Evolutionary conservation across 1,284 basidiomycete species (phyloP).

Genomic region (Ustilago crameri): DNA sequence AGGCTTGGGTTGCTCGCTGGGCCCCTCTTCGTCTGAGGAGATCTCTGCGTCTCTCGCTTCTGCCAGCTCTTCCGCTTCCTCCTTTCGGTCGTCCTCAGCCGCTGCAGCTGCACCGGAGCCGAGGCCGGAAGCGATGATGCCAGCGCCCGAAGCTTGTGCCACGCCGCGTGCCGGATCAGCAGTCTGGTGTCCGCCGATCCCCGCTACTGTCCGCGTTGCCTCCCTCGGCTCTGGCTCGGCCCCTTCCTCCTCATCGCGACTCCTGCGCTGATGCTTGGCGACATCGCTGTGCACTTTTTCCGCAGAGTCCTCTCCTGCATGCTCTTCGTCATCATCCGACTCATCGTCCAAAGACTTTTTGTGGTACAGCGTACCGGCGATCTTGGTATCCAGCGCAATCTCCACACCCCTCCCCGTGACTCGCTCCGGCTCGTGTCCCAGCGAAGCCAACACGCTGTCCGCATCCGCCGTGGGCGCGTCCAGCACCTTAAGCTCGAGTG

Average conservation of each 20-base stretch:
- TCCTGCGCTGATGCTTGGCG: constrained; percentile 8
- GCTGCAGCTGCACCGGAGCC: constrained; percentile 25
- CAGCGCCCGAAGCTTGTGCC: constrained; percentile 13
- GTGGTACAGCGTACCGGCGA: constrained; percentile 51
- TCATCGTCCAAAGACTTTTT: constrained; percentile 38
- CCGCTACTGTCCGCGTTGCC: constrained; percentile 19
- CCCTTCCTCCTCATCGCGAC: constrained; percentile 24
- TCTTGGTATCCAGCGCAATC: constrained; percentile 56
- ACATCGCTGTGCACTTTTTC: constrained; percentile 16
- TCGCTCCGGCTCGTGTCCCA: constrained; percentile 59
- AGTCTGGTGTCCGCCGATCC: constrained; percentile 16
- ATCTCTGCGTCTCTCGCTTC: constrained; percentile 14
- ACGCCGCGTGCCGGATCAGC: constrained; percentile 15
- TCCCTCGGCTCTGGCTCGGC: constrained; percentile 1
- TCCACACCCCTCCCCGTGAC: constrained; percentile 57
- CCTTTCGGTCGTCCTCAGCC: constrained; percentile 15
- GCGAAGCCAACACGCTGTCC: constrained; percentile 59
- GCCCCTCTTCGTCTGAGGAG: neutral
- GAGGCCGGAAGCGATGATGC: constrained; percentile 24
- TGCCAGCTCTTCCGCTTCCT: constrained; percentile 21
- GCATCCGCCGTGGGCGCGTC: constrained; percentile 83
- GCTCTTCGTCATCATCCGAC: constrained; percentile 25
- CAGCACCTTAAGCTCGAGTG: constrained; percentile 82
- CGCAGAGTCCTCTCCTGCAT: constrained; percentile 20
- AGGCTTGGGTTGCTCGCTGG: neutral